phyloP scores from a whole-genome alignment of 306 rosid species.

The Trifolium repens region DNA sequence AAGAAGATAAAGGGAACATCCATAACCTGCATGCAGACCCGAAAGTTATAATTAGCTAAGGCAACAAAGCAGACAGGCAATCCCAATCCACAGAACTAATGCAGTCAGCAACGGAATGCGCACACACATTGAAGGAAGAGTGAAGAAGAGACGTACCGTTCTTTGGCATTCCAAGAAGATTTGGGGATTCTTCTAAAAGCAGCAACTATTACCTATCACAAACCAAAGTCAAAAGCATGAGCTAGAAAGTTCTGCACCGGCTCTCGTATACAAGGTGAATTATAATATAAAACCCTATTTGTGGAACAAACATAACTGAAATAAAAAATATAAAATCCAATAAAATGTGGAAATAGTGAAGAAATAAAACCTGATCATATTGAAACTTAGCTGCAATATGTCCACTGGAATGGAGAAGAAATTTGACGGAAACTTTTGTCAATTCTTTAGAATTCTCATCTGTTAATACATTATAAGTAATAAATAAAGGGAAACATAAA shows the following conservation, averaged over 20 bases:
- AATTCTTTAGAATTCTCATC: constrained; percentile 47
- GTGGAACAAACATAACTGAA: not conserved
- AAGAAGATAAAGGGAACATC: constrained; percentile 75
- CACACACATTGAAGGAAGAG: not conserved
- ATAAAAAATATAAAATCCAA: too few relatives aligned
- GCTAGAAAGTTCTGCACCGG: constrained; percentile 6
- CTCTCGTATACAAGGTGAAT: constrained; percentile 23
- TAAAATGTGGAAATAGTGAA: constrained; percentile 2
- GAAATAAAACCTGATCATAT: constrained; percentile 67
- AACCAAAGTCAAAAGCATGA: constrained; percentile 35
- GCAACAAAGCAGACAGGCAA: not conserved
- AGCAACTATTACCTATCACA: constrained; percentile 60
- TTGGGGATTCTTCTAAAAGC: constrained; percentile 73
- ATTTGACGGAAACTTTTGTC: constrained; percentile 65
- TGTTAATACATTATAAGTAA: too few relatives aligned
- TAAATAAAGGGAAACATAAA: too few relatives aligned
- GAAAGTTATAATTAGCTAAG: constrained; percentile 27
- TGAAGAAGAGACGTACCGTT: constrained; percentile 54
- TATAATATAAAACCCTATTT: not conserved
- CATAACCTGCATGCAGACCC: constrained; percentile 79
- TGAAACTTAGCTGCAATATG: constrained; percentile 75
- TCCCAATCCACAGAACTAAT: not conserved
- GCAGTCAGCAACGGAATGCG: not conserved
- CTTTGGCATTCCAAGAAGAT: constrained; percentile 81
- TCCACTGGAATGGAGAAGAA: constrained; percentile 80